phyloP scores from a whole-genome alignment of 352 stramenopile species.

The Globisporangium lucens region DNA sequence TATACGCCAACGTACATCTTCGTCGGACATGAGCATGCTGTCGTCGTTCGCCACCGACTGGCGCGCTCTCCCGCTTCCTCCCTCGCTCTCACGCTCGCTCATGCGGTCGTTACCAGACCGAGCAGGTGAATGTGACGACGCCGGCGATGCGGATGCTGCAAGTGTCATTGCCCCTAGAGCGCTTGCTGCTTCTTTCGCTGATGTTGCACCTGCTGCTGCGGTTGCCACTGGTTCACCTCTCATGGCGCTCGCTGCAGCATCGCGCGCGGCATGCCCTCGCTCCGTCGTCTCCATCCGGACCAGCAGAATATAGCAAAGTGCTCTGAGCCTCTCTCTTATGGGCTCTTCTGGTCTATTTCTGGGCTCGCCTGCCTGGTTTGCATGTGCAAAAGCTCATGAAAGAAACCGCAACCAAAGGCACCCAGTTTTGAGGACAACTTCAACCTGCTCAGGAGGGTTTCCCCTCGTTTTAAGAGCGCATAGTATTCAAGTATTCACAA shows the following conservation, averaged over 20 bases:
- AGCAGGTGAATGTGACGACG: slow-evolving; percentile 2
- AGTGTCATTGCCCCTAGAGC: background rate
- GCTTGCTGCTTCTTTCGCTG: background rate
- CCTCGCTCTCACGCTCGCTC: slow-evolving; percentile 7
- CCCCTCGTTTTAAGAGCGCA: background rate
- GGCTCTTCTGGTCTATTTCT: background rate
- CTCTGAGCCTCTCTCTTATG: background rate
- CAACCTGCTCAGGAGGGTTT: background rate
- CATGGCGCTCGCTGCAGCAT: background rate
- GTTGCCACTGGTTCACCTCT: background rate
- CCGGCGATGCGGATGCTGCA: background rate
- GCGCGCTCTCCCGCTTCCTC: background rate
- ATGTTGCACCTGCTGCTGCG: background rate
- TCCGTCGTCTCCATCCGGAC: slow-evolving; percentile 3
- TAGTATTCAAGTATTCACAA: background rate
- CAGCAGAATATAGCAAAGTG: slow-evolving; percentile 3
- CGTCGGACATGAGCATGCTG: slow-evolving; percentile 45
- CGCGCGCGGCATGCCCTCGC: background rate
- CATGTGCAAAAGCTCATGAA: background rate
- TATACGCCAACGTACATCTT: slow-evolving; percentile 40
- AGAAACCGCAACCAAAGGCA: slow-evolving; percentile 4
- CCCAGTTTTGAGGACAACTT: slow-evolving; percentile 1
- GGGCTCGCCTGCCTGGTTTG: background rate
- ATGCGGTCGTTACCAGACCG: slow-evolving; percentile 9
- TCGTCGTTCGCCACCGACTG: slow-evolving; percentile 38